Conservation (phyloP, 768 basidiomycete species). For the Lactifluus pinguis region DNA sequence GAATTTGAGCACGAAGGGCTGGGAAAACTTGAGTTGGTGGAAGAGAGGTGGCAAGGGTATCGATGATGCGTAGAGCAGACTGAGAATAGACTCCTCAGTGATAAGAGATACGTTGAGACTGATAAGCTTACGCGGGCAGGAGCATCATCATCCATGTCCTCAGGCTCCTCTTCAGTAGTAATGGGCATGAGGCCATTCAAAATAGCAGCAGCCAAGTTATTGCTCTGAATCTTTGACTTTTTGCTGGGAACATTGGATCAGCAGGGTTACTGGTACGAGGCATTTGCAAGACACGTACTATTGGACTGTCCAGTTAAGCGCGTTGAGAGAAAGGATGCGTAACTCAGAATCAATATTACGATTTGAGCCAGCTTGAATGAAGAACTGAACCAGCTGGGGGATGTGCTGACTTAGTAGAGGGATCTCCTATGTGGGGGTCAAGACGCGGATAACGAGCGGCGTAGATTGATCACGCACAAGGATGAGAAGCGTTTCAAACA, state of each 20-base stretch:
- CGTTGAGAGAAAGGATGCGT: conserved; percentile 85
- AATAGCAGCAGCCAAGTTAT: conserved; percentile 76
- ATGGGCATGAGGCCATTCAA: conserved; percentile 91
- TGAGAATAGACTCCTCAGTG: conserved; percentile 25
- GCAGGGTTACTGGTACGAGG: neutral
- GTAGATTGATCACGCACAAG: conserved; percentile 42
- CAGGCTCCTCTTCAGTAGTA: conserved; percentile 87
- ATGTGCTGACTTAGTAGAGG: conserved; percentile 89
- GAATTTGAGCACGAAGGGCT: conserved; percentile 71
- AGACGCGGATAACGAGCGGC: neutral
- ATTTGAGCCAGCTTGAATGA: conserved; percentile 78
- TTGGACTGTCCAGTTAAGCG: conserved; percentile 93
- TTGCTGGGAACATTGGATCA: conserved; percentile 46
- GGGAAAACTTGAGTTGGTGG: conserved; percentile 97
- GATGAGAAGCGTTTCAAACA: conserved; percentile 91
- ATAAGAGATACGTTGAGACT: neutral
- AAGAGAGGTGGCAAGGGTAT: conserved; percentile 82
- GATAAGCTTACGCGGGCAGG: conserved; percentile 67
- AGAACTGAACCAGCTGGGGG: conserved; percentile 79
- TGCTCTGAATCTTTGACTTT: conserved; percentile 88
- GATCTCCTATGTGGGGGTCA: conserved; percentile 55
- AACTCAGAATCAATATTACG: conserved; percentile 65
- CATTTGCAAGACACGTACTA: conserved; percentile 46
- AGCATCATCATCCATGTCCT: conserved; percentile 88
- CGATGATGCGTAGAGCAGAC: conserved; percentile 93